These are phyloP conservation scores for Dactylonectria macrodidyma DNA, from an alignment of 2,329 filamentous ascomycete species.

Conservation along the genomic window DNA sequence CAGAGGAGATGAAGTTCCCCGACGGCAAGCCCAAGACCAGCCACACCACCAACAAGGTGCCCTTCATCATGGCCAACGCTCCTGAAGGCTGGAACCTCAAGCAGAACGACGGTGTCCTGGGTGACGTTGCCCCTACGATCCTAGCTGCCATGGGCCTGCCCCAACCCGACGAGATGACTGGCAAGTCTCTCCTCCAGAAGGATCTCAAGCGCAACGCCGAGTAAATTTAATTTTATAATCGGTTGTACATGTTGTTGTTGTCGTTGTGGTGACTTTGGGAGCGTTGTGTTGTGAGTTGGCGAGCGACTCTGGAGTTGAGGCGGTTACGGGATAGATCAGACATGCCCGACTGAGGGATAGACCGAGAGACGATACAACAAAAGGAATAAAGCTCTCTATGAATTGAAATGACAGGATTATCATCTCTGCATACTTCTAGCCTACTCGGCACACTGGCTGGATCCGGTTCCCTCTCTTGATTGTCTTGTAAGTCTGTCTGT, in stretches of 20 bases:
- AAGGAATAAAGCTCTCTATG: constrained; percentile 13
- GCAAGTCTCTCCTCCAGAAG: constrained; percentile 86
- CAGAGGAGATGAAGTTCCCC: constrained; percentile 98
- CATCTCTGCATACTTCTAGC: background rate
- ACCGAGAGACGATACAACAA: constrained; percentile 26
- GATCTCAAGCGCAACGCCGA: constrained; percentile 59
- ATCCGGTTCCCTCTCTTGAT: background rate
- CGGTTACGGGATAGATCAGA: constrained; percentile 30
- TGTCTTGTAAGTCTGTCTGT: background rate
- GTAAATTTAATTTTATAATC: constrained; percentile 31
- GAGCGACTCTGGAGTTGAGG: constrained; percentile 44
- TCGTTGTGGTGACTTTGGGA: constrained; percentile 25
- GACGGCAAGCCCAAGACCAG: constrained; percentile 98
- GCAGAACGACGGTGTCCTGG: constrained; percentile 89
- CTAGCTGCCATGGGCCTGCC: constrained; percentile 92
- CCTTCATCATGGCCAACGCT: constrained; percentile 98
- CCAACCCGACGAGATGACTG: constrained; percentile 93
- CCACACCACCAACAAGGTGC: constrained; percentile 98
- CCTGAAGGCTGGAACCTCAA: constrained; percentile 90
- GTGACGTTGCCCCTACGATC: constrained; percentile 96
- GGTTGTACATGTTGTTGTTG: background rate
- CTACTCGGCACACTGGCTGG: background rate
- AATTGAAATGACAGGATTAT: constrained; percentile 22
- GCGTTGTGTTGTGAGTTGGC: constrained; percentile 20
- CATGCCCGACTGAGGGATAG: constrained; percentile 37